These are phyloP conservation scores for Pleurozium schreberi DNA, from an alignment of 225 moss, liverwort and hornwort genomes.

Conservation along the genomic window DNA sequence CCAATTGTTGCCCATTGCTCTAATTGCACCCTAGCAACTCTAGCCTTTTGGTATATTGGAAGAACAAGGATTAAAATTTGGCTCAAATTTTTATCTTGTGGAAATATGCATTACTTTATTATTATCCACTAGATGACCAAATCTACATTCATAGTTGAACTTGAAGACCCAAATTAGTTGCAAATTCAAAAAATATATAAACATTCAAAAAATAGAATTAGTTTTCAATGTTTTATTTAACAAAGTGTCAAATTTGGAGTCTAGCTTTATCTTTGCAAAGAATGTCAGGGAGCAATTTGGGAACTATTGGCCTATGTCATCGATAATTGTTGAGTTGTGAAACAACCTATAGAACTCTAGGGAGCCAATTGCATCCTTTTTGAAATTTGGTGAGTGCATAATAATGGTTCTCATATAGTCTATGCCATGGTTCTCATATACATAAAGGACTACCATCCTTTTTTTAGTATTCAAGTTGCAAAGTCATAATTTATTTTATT, in stretches of 20 bases:
- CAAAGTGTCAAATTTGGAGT: background rate
- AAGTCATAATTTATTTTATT: background rate
- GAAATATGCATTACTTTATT: background rate
- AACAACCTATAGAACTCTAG: background rate
- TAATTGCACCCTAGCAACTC: background rate
- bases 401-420: background rate
- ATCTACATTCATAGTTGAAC: background rate
- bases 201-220: background rate
- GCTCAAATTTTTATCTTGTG: background rate
- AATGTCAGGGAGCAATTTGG: background rate
- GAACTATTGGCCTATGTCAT: background rate
- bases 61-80: too few relatives aligned
- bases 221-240: background rate
- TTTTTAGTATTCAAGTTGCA: background rate
- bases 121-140: background rate
- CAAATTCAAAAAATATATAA: background rate
- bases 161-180: background rate
- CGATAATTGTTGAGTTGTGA: background rate
- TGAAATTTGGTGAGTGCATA: background rate
- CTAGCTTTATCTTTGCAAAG: background rate
- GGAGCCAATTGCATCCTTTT: background rate
- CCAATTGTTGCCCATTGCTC: fast-evolving
- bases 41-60: background rate
- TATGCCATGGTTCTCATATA: too few relatives aligned
- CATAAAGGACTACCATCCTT: background rate